Evolutionary conservation across 208 protist genomes (phyloP), one percentile per base, ranked within the genome.

Genomic region (Borovskyia barvae): DNA sequence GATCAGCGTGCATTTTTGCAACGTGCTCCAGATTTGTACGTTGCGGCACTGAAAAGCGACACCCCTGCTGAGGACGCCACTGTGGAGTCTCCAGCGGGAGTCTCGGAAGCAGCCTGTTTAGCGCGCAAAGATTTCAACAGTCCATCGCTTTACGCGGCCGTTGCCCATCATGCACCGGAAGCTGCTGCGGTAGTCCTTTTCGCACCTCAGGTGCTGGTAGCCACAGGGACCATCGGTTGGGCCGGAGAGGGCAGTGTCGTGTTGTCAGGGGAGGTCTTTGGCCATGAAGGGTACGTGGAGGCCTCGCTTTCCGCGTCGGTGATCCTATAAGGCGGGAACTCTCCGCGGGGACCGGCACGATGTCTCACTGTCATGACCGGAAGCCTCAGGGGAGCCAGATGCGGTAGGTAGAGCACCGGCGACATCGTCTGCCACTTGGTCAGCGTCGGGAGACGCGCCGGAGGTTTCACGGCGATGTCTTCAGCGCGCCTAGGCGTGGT

Each of bases 261-360:
- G 3, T 19, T 85, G 37, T 37, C 69, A 1, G 59, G 75, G 30
- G 57, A 39, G 8, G 55, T 50, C 0, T 19, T 51, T 5, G 82
- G 80, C 12, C 75, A 77, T 12, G 69, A 79, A 37, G 56, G 63
- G 20, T 66, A 54, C 48, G 71, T 70, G 41, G 55, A 56, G n/a
- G 81, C 79, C 2, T 94, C 87, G 35, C 67, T 94, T 5, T 90
- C 87, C 0, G 87, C 81, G 19, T 87, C 87, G 4, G 54, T 94
- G 0, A 70, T 87, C 6, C 26, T 80, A 6, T 60, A 58, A 54
- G 0, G 20, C 19, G 5, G 39, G 8, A 43, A 5, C 8, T 5
- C 22, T 5, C 15, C 33, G n/a, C n/a, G n/a, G n/a, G n/a, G n/a
- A n/a, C n/a, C n/a, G n/a, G n/a, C n/a, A n/a, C n/a, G n/a, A n/a